A percentile compares a stretch with the other conserved stretches of the same genome.
Evolutionary conservation across 192 early-diverging fungal species (phyloP).

Genomic region (Coemansia aciculifera): DNA sequence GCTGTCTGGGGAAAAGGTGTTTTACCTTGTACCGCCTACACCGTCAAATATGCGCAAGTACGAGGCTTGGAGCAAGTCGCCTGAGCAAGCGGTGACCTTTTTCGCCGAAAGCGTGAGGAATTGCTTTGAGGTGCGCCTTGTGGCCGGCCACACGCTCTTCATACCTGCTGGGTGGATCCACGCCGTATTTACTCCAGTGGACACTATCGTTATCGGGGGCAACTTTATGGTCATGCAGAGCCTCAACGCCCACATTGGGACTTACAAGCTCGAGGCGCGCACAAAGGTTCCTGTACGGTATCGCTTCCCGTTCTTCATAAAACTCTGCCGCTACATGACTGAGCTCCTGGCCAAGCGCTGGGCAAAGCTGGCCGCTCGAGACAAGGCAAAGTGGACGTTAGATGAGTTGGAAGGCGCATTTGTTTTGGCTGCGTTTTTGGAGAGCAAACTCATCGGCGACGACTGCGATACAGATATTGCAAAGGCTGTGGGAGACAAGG

Average conservation of each 20-base stretch:
- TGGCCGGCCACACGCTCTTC: conserved; percentile 86
- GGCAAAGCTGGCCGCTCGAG: conserved; percentile 38
- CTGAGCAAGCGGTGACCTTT: conserved; percentile 68
- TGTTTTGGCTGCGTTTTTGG: conserved; percentile 55
- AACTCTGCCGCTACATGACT: conserved; percentile 82
- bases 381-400: conserved; percentile 29
- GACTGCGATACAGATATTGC: conserved; percentile 27
- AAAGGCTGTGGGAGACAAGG: conserved; percentile 40
- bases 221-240: conserved; percentile 81
- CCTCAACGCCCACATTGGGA: conserved; percentile 71
- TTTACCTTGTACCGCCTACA: conserved; percentile 89
- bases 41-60: conserved; percentile 83
- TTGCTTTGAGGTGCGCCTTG: conserved; percentile 73
- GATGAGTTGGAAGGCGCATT: conserved; percentile 62
- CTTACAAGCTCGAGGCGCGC: conserved; percentile 74
- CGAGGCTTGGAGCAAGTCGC: conserved; percentile 85
- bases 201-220: conserved; percentile 90
- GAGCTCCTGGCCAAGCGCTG: conserved; percentile 60
- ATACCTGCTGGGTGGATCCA: conserved; percentile 98
- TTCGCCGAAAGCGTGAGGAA: conserved; percentile 82
- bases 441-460: conserved; percentile 21
- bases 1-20: conserved; percentile 79
- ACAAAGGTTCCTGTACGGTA: conserved; percentile 80
- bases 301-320: conserved; percentile 83
- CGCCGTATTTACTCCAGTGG: conserved; percentile 84